Evolutionary conservation across 1,139 yeast genomes (phyloP), one percentile per base, ranked within the genome.

Genomic region (Yamadazyma buinensis): DNA sequence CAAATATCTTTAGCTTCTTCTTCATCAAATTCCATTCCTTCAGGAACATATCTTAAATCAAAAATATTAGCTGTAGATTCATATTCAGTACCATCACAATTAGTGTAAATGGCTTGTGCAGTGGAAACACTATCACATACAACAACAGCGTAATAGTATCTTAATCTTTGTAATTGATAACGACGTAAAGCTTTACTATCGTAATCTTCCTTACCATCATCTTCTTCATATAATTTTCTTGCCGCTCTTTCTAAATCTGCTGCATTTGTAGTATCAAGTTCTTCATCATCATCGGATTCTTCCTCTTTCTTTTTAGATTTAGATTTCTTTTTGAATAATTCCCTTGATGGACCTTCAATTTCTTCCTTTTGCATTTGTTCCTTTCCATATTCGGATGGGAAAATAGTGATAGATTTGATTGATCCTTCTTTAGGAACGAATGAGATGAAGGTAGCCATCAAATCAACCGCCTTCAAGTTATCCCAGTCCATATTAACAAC

Each of bases 401-500:
- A 87, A n/a, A 94, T 79, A 8, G 76, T 57, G 7, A 94, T 82
- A n/a, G 79, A 76, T 33, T 67, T 59, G 36, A 94, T 83, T 29
- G 69, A 63, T 1, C 95, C 95, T 28, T 75, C 77, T 26, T 77
- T 61, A 12, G 97, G 96, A 14, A 85, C 83, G 63, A 94, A 94
- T 35, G 96, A 81, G 6, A 80, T 66, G 49, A 94, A 87, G 0
- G 97, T 84, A 5, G 95, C 95, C 85, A 86, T 78, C 44, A 94
- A 55, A 56, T 92, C 98, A 10, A 77, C 79, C 0, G 97, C 85
- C 34, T 79, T 74, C 15, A 94, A 71, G 52, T 92, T 85, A 49
- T 94, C 99, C 98, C 98, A 94, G 55, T 94, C 98, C 75, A 94
- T 70, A 52, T 94, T 94, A 22, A 94, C 98, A 2, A 83, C 95